Evolutionary conservation across 2,329 filamentous ascomycete species (phyloP), one percentile per base, ranked within the genome.

Genomic region (Phyllosticta capitalensis): DNA sequence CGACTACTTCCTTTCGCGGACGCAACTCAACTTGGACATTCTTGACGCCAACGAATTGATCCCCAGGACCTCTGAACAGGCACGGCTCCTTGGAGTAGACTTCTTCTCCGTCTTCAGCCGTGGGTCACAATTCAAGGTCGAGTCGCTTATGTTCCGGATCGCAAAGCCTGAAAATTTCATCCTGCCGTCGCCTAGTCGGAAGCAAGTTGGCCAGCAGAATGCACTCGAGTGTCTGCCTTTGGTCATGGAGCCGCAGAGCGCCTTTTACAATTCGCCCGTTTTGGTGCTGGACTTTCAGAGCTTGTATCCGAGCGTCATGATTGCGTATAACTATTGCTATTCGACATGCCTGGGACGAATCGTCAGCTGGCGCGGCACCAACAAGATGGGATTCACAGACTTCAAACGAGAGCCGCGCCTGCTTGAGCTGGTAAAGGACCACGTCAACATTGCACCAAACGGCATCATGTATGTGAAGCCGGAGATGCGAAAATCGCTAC

Each of bases 251-350:
- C 94, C 94, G 0, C 90, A 94, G 67, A 96, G 92, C 65, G 89
- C 86, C 6, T 96, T 99, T 69, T 99, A 99, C 73, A 90, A 79
- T 60, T 94, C 89, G 63, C 94, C 94, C 0, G 71, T 99, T 0
- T 71, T 99, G 3, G 94, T 99, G 0, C 79, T 99, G 6, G 94
- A 99, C 73, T 99, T 99, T 64, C 92, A 97, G 69, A 95, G 90
- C 61, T 76, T 99, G 54, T 99, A 99, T 65, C 94, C 94, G 0
- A 96, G 92, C 72, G 87, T 97, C 62, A 96, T 99, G 91, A 97
- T 99, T 69, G 94, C 94, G 0, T 97, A 99, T 77, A 99, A 99
- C 68, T 94, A 96, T 70, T 99, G 94, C 75, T 99, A 99, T 70
- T 97, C 94, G 0, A 99, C 94, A 0, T 99, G 92, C 66, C 79